These are phyloP conservation scores for Kwoniella mangroviensis DNA, from an alignment of 768 basidiomycete genomes.

Conservation along the genomic window DNA sequence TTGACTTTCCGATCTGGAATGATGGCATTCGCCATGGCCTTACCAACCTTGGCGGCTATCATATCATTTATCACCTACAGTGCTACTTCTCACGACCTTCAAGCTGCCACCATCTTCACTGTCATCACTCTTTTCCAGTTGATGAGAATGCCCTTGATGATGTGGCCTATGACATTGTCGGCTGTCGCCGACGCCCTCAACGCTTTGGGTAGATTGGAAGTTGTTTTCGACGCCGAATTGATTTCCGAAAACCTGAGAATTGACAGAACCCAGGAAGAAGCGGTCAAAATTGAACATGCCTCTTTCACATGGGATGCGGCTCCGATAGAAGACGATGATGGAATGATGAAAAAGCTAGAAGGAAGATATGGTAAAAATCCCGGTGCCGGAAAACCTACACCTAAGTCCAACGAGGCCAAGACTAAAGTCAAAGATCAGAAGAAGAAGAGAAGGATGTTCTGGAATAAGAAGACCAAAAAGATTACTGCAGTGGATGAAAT, in stretches of 20 bases:
- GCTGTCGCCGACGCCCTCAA: constrained; percentile 83
- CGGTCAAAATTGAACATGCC: constrained; percentile 70
- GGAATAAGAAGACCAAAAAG: constrained; percentile 51
- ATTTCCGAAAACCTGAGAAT: constrained; percentile 66
- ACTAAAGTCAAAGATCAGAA: constrained; percentile 19
- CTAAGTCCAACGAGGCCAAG: constrained; percentile 13
- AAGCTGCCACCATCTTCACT: constrained; percentile 74
- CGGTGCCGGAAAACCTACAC: background rate
- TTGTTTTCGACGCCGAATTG: constrained; percentile 82
- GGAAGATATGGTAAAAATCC: constrained; percentile 23
- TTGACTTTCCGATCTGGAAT: constrained; percentile 69
- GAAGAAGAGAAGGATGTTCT: constrained; percentile 29
- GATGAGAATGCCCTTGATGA: constrained; percentile 78
- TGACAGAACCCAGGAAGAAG: constrained; percentile 66
- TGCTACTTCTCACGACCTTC: constrained; percentile 53
- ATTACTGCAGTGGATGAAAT: constrained; percentile 41
- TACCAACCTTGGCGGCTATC: constrained; percentile 76
- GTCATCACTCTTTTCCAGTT: constrained; percentile 85
- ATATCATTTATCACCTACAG: constrained; percentile 72
- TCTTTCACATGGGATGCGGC: constrained; percentile 87
- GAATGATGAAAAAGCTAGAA: constrained; percentile 38
- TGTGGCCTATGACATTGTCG: constrained; percentile 64
- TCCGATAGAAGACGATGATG: constrained; percentile 52
- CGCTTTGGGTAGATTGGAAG: constrained; percentile 74
- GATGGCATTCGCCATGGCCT: constrained; percentile 70